phyloP scores from a whole-genome alignment of 2,329 filamentous ascomycete genomes.

The Cladosporium sp. region DNA sequence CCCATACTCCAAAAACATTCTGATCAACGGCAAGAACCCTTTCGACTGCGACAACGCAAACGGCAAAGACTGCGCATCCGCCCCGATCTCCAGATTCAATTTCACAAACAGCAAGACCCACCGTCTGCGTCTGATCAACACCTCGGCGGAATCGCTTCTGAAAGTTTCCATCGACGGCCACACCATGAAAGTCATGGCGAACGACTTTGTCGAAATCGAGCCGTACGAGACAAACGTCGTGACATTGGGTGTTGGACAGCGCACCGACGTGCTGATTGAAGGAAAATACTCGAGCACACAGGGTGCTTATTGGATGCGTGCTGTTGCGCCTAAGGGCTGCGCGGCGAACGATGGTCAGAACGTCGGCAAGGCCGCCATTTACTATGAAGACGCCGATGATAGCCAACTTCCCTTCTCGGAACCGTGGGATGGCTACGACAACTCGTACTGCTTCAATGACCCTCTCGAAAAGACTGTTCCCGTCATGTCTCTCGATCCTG shows the following conservation, averaged over 20 bases:
- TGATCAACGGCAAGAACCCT: constrained; percentile 33
- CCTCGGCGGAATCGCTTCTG: constrained; percentile 35
- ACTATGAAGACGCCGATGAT: constrained; percentile 56
- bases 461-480: constrained; percentile 9
- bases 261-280: constrained; percentile 31
- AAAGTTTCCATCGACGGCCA: constrained; percentile 43
- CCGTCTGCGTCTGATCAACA: constrained; percentile 40
- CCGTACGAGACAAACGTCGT: constrained; percentile 39
- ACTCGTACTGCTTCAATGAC: constrained; percentile 39
- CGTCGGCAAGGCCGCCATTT: constrained; percentile 55
- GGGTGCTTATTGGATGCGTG: constrained; percentile 30
- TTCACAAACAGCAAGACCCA: constrained; percentile 39
- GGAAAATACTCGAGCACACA: constrained; percentile 21
- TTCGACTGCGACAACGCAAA: constrained; percentile 24
- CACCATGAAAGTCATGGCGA: constrained; percentile 39
- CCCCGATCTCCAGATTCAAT: constrained; percentile 32
- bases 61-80: constrained; percentile 16
- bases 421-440: constrained; percentile 48
- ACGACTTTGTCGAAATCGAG: constrained; percentile 39
- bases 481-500: constrained; percentile 6
- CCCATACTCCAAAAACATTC: constrained; percentile 25
- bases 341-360: constrained; percentile 38
- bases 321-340: constrained; percentile 25
- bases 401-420: constrained; percentile 44
- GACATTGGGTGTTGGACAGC: constrained; percentile 39